Evolutionary conservation across 2,329 filamentous ascomycete species (phyloP), one percentile per base, ranked within the genome.

Genomic region (Calonectria pteridis): DNA sequence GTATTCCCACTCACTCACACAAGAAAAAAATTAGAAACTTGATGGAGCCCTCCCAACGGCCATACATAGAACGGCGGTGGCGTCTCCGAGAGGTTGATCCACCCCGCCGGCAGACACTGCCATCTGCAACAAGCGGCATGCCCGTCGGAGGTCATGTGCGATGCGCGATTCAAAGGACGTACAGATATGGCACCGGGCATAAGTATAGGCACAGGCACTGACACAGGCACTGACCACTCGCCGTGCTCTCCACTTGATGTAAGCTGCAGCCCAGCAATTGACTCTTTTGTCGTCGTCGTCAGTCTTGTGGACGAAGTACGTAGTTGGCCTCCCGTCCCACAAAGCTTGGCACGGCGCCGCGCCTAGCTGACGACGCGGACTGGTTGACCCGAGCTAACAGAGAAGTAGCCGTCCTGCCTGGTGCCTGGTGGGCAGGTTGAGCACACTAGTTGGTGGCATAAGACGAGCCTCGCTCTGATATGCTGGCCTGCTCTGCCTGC

Each of bases 61-160:
- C 33, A 40, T 31, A 59, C 23, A 46, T 40, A 53, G 67, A 50
- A 43, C 59, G 51, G 33, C 66, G 55, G 67, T 50, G 58, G 65
- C 70, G 63, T 53, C 35, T 28, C 55, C 55, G 55, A 62, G 55
- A 62, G 55, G 6, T 49, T 23, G 23, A 46, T 55, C 69, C 53
- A 53, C 55, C 49, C 63, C 37, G 16, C 20, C 49, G 37, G 14
- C 35, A 53, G 28, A 72, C 65, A 67, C 58, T 50, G 55, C 53
- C 70, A 64, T 53, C 59, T 62, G 66, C 49, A 55, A 59, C 26
- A 67, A 69, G 40, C 58, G 69, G 69, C 62, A 50, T 72, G 55
- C 23, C 71, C 70, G 55, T 28, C 14, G 71, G 43, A 58, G 65
- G 65, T 68, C 70, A 72, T 65, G 65, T 53, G 33, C 26, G 11